Evolutionary conservation across 768 basidiomycete species (phyloP).

Genomic region (Calocybe gangraenosa): DNA sequence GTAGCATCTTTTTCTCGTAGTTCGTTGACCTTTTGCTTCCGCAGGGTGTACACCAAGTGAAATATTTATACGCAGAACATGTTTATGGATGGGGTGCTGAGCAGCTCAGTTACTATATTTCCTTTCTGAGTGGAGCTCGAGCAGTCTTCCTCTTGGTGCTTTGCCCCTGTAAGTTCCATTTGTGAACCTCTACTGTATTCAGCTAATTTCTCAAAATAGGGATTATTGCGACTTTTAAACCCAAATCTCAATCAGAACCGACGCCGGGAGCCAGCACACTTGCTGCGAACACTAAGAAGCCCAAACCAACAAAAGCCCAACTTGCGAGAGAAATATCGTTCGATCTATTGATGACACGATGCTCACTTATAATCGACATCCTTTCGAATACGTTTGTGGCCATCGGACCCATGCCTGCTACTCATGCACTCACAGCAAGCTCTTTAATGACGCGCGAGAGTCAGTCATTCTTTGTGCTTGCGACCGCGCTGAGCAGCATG

Average conservation of each 20-base stretch:
- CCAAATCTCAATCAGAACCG: constrained; percentile 19
- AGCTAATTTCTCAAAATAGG: constrained; percentile 31
- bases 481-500: constrained; percentile 54
- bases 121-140: constrained; percentile 56
- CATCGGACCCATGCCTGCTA: constrained; percentile 43
- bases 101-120: constrained; percentile 74
- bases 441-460: constrained; percentile 17
- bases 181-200: not conserved
- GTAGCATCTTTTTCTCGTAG: not conserved
- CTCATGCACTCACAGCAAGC: constrained; percentile 16
- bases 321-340: constrained; percentile 66
- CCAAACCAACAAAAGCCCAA: constrained; percentile 46
- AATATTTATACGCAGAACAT: constrained; percentile 77
- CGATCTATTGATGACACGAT: constrained; percentile 58
- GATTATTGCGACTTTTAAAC: constrained; percentile 60
- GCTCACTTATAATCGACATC: constrained; percentile 64
- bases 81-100: constrained; percentile 69
- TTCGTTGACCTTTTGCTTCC: constrained; percentile 3
- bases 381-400: constrained; percentile 58
- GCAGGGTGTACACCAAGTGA: constrained; percentile 75
- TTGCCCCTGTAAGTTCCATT: constrained; percentile 30
- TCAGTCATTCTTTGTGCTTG: constrained; percentile 54
- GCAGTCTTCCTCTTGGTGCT: constrained; percentile 57
- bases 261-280: not conserved
- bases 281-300: constrained; percentile 26